A percentile compares a stretch with the other conserved stretches of the same genome.
Conservation (phyloP, 2,329 filamentous ascomycete species). For the Claviceps sp. region DNA sequence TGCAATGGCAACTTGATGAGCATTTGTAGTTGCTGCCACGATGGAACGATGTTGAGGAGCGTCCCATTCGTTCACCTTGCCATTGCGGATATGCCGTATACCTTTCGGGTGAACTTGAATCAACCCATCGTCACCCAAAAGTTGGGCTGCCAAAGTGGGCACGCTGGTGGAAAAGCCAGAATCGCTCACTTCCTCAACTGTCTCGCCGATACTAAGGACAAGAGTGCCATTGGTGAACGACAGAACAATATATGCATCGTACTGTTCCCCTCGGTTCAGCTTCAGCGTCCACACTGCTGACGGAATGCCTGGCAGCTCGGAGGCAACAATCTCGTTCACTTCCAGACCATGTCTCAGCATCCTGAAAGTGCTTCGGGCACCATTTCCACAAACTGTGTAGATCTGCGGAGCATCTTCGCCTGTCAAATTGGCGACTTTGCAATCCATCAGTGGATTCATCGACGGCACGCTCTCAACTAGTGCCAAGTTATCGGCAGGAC, state of each 20-base stretch:
- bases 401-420: slow-evolving; percentile 94
- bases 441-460: slow-evolving; percentile 83
- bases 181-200: slow-evolving; percentile 88
- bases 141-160: slow-evolving; percentile 81
- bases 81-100: slow-evolving; percentile 73
- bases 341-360: slow-evolving; percentile 87
- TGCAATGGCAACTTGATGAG: slow-evolving; percentile 83
- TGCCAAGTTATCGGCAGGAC: slow-evolving; percentile 67
- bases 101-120: slow-evolving; percentile 95
- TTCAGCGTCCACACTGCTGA: slow-evolving; percentile 94
- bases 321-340: slow-evolving; percentile 91
- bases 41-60: slow-evolving; percentile 90
- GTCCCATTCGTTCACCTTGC: slow-evolving; percentile 82
- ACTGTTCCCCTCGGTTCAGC: slow-evolving; percentile 65
- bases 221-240: slow-evolving; percentile 84
- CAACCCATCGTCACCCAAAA: slow-evolving; percentile 83
- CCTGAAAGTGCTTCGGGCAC: slow-evolving; percentile 79
- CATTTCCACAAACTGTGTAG: slow-evolving; percentile 80
- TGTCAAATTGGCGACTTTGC: slow-evolving; percentile 80
- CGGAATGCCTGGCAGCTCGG: slow-evolving; percentile 76
- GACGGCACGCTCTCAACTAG: slow-evolving; percentile 75
- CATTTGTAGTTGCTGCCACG: slow-evolving; percentile 85
- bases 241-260: slow-evolving; percentile 89
- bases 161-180: slow-evolving; percentile 84
- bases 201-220: slow-evolving; percentile 90